Evolutionary conservation across 345 rosid species (phyloP).

Genomic region (Gossypium raimondii): DNA sequence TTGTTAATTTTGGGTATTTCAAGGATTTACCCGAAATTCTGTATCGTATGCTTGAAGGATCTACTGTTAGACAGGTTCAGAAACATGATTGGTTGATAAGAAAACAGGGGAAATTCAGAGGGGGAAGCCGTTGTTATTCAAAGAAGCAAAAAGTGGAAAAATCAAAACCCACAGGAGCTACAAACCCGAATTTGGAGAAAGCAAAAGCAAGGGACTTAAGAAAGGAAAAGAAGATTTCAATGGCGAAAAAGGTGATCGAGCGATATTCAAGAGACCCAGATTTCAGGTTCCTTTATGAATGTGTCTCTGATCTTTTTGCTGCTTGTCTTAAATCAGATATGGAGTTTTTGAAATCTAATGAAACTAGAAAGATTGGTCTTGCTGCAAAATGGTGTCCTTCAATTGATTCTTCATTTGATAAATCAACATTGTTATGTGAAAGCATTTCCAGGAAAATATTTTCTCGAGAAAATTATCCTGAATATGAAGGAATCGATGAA

Average conservation of each 20-base stretch:
- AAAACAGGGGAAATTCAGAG: neutral
- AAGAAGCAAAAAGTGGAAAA: neutral
- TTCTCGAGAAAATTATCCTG: neutral
- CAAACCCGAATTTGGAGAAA: conserved; percentile 29
- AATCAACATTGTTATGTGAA: neutral
- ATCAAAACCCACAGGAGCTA: conserved; percentile 4
- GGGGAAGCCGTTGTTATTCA: neutral
- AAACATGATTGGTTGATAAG: neutral
- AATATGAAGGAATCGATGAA: conserved; percentile 5
- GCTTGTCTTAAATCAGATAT: neutral
- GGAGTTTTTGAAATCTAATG: neutral
- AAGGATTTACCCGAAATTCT: conserved; percentile 68
- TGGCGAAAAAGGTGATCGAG: conserved; percentile 38
- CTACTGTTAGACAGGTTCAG: neutral
- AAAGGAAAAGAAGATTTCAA: conserved; percentile 28
- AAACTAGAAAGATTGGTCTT: conserved; percentile 1
- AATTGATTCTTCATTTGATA: conserved; percentile 2
- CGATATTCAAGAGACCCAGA: conserved; percentile 10
- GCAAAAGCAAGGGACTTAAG: conserved; percentile 38
- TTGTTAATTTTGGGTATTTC: conserved; percentile 48
- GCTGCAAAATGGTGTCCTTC: conserved; percentile 4
- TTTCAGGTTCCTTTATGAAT: neutral
- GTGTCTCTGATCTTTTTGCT: conserved; percentile 1
- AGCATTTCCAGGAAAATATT: neutral
- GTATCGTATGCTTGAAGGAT: conserved; percentile 38